Base-by-base conservation (phyloP, 2,329 filamentous ascomycete species). In the Neofusicoccum sp. region DNA sequence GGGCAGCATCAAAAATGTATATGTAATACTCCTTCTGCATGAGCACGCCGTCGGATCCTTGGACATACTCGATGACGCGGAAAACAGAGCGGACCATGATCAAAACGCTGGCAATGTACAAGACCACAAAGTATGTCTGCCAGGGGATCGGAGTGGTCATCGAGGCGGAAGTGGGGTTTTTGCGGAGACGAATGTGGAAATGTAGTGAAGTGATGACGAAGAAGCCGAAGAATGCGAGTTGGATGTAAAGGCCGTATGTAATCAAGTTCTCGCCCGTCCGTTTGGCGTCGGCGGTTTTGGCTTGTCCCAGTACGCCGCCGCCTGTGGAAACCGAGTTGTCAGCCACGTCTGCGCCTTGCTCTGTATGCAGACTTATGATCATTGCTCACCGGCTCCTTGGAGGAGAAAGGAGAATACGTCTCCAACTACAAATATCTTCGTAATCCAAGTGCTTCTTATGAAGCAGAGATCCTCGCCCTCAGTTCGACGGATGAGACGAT, bases 1-100 rank as follows among this genome's bases (percentile, higher is more conserved):
- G 71, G 1, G 72, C 64, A 4, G 79, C 77, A 72, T 84, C 81
- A 62, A 84, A 80, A 12, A 79, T 70, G 66, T 83, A 83, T 3
- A 82, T 63, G 22, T 74, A 81, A 61, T 74, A 72, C 72, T 84
- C 82, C 43, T 78, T 75, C 11, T 69, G 66, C 47, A 82, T 69
- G 5, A 84, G 67, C 50, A 74, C 77, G 0, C 83, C 82, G 28
- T 73, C 66, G 29, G 76, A 73, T 1, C 82, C 82, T 66, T 78
- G 69, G 0, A 45, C 5, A n/a, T 58, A 58, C 8, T 58, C 54
- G 39, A 58, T 34, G 3, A 45, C 16, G 3, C 54, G 54, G 28
- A 58, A 58, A 7, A 58, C 31, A 12, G 39, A 33, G 6, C 54
- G 54, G 3, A 58, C n/a, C 39, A 58, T 16, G 29, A 58, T 45